Conservation (phyloP, 2,329 filamentous ascomycete genomes). For the Trichoderma semiorbis region DNA sequence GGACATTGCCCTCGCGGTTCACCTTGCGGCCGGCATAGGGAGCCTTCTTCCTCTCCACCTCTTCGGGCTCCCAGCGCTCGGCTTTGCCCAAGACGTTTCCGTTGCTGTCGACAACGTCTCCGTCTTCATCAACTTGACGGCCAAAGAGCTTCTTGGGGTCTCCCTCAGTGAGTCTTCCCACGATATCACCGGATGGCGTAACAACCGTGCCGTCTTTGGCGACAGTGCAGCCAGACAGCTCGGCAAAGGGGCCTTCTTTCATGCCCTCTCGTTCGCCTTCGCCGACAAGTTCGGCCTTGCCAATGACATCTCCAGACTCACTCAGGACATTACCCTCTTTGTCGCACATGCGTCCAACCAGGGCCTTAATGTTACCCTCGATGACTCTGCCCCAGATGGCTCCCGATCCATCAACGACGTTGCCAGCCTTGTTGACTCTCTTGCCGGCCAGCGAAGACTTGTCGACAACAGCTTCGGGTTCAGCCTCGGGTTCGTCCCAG, state of each 20-base stretch:
- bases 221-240: slow-evolving; percentile 61
- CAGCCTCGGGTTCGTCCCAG: slow-evolving; percentile 52
- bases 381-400: slow-evolving; percentile 62
- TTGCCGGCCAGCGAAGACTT: slow-evolving; percentile 65
- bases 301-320: slow-evolving; percentile 68
- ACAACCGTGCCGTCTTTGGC: slow-evolving; percentile 67
- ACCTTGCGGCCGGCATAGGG: slow-evolving; percentile 53
- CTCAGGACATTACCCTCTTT: slow-evolving; percentile 69
- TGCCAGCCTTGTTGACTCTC: slow-evolving; percentile 68
- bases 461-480: slow-evolving; percentile 54
- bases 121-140: slow-evolving; percentile 74
- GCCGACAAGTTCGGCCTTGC: slow-evolving; percentile 63
- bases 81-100: slow-evolving; percentile 57
- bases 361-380: slow-evolving; percentile 61
- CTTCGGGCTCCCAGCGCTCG: slow-evolving; percentile 57
- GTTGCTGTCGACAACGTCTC: slow-evolving; percentile 77
- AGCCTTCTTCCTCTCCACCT: slow-evolving; percentile 50
- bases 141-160: slow-evolving; percentile 71
- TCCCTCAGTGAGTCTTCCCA: slow-evolving; percentile 68
- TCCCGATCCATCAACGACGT: slow-evolving; percentile 53
- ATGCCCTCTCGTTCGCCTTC: slow-evolving; percentile 61
- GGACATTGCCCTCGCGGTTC: slow-evolving; percentile 57
- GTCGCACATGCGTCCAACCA: slow-evolving; percentile 67
- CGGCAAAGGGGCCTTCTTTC: slow-evolving; percentile 67
- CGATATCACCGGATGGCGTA: slow-evolving; percentile 63